These are phyloP conservation scores for Coemansia sp. DNA, from an alignment of 192 early-diverging fungal genomes.

Conservation along the genomic window DNA sequence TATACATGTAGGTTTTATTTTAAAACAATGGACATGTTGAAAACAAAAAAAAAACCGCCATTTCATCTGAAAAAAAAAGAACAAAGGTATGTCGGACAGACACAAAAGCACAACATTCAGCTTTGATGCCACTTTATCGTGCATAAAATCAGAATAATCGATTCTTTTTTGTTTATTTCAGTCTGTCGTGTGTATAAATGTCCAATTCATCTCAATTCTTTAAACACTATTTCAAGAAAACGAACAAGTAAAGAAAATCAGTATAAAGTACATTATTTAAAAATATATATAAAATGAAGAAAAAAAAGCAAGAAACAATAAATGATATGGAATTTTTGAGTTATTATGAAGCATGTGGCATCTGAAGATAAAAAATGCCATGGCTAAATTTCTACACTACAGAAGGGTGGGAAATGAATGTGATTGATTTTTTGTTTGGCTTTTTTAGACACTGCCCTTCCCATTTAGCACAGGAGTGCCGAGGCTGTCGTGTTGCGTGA, in stretches of 20 bases:
- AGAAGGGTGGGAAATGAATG: no score
- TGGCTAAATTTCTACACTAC: no score
- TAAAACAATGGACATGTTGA: background rate
- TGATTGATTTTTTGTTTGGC: background rate
- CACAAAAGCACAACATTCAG: background rate
- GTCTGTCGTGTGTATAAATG: background rate
- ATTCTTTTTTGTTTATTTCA: conserved; percentile 1
- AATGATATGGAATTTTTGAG: no score
- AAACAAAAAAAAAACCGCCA: background rate
- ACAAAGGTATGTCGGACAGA: background rate
- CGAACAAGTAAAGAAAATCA: conserved; percentile 2
- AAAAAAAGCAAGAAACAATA: background rate
- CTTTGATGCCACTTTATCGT: background rate
- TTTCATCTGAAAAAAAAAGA: background rate
- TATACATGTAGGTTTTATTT: conserved; percentile 6
- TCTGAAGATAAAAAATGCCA: no score
- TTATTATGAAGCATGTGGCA: no score
- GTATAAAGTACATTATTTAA: no score
- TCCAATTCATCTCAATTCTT: background rate
- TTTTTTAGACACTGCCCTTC: no score
- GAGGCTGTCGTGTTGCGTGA: conserved; percentile 29
- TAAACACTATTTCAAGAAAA: background rate
- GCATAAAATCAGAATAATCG: background rate
- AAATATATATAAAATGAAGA: background rate
- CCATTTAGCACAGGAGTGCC: conserved; percentile 28